Evolutionary conservation across 495 filamentous ascomycete species (phyloP).

Genomic region (Penicillium antarcticum): DNA sequence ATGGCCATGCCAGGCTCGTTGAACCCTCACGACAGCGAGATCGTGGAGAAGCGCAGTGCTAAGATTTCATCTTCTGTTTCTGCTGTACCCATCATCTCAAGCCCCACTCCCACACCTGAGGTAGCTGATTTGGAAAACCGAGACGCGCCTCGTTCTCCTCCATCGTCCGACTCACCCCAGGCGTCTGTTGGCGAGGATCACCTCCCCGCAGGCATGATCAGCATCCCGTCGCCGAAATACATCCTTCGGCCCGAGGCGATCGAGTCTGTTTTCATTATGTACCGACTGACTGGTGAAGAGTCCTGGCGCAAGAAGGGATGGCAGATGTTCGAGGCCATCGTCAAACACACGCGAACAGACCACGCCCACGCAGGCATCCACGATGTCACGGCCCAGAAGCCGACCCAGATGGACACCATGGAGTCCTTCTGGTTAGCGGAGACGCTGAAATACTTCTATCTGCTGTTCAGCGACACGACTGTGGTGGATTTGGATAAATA

Average conservation of each 20-base stretch:
- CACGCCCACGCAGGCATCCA: constrained; percentile 69
- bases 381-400: constrained; percentile 61
- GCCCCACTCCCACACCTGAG: not conserved
- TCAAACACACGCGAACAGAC: constrained; percentile 60
- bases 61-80: not conserved
- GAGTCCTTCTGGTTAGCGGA: constrained; percentile 70
- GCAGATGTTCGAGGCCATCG: constrained; percentile 81
- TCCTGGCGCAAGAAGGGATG: constrained; percentile 83
- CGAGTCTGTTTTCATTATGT: constrained; percentile 95
- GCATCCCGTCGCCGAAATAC: constrained; percentile 60
- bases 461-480: constrained; percentile 67
- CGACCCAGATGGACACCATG: constrained; percentile 42
- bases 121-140: constrained; percentile 6
- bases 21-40: constrained; percentile 23
- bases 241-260: constrained; percentile 91
- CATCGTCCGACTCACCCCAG: constrained; percentile 9
- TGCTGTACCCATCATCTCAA: not conserved
- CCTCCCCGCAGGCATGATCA: constrained; percentile 64
- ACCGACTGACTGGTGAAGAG: constrained; percentile 79
- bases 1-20: constrained; percentile 25
- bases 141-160: constrained; percentile 17
- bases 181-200: constrained; percentile 41
- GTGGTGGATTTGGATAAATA: constrained; percentile 80
- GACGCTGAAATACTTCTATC: constrained; percentile 79
- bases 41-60: constrained; percentile 11